Evolutionary conservation across 768 basidiomycete species (phyloP), one percentile per base, ranked within the genome.

Genomic region (Hirschioporus abietinus): DNA sequence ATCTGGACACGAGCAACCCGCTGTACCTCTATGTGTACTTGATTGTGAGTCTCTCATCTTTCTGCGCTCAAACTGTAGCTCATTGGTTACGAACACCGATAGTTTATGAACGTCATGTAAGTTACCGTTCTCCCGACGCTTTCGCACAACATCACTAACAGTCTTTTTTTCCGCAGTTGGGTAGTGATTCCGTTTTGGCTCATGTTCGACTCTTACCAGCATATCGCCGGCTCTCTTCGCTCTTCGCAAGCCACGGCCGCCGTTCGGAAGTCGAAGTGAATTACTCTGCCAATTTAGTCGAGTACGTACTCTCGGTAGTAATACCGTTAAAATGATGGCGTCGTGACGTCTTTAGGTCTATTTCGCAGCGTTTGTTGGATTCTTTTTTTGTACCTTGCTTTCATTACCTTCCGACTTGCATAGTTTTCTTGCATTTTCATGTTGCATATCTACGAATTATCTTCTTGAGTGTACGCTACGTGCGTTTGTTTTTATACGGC

Each of bases 91-190:
- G 8, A 26, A 23, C 65, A 1, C 34, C 25, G 20, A 5, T 69
- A 93, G 91, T 86, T 93, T 73, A 91, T 93, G 90, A 93, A 93
- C 71, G 66, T 83, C 63, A 86, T 93, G 90, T 92, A 73, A 75
- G 88, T 79, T 35, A 52, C 26, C 61, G 24, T 59, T 12, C 58
- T 20, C 34, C n/a, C 9, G 52, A n/a, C 57, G 2, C 24, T 60
- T 30, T 30, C 30, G 30, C 3, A 0, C 42, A 62, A 60, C 62
- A 65, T 36, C 18, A 62, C 63, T 68, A 36, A 66, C 42, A 26
- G 66, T 34, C 27, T 26, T 35, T 64, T 10, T 62, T 58, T 69
- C 65, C 66, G 15, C 71, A 93, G 92, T 65, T 95, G 93, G 93
- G 92, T 95, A 30, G 72, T 85, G 61, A 81, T 93, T 69, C 93